A percentile compares a stretch with the other conserved stretches of the same genome.
phyloP scores from a whole-genome alignment of 2,329 filamentous ascomycete species.

The Epichloe hybrida region DNA sequence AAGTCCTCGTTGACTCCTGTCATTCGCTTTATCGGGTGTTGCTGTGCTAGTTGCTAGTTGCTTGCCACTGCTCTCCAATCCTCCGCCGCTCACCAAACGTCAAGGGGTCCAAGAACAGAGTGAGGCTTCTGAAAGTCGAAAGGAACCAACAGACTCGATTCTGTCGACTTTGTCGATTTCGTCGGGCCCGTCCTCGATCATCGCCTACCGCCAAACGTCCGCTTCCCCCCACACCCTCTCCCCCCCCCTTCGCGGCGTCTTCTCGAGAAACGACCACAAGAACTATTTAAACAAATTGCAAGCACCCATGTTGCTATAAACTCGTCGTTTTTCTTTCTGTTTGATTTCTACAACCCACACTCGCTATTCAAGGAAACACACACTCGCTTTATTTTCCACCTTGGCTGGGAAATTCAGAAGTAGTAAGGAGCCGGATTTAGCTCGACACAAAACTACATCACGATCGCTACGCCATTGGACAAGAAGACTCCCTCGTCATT shows the following conservation, averaged over 20 bases:
- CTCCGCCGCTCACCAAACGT: neutral
- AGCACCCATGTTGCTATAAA: conserved; percentile 5
- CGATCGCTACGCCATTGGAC: conserved; percentile 22
- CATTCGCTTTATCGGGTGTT: conserved; percentile 48
- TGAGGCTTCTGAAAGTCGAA: neutral
- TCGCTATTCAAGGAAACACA: conserved; percentile 16
- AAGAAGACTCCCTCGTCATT: neutral
- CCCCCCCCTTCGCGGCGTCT: neutral
- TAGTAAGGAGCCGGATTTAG: neutral
- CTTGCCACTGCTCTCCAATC: conserved; percentile 25
- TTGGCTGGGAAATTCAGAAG: neutral
- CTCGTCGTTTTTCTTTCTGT: neutral
- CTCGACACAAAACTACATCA: conserved; percentile 10
- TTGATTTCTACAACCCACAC: conserved; percentile 15
- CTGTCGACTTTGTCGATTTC: neutral
- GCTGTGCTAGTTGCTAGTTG: conserved; percentile 12
- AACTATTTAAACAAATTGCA: neutral
- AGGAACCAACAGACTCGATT: neutral
- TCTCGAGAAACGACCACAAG: neutral
- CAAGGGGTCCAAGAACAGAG: too few species aligned
- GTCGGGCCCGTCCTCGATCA: too few species aligned
- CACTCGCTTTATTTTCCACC: conserved; percentile 4
- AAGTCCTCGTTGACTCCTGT: conserved; percentile 65
- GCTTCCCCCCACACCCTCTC: neutral
- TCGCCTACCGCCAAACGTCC: neutral